Percentiles rank a stretch among this genome's conserved stretches.
These are phyloP conservation scores for Fusarium solani-melongenae DNA, from an alignment of 2,329 filamentous ascomycete genomes.

Conservation along the genomic window DNA sequence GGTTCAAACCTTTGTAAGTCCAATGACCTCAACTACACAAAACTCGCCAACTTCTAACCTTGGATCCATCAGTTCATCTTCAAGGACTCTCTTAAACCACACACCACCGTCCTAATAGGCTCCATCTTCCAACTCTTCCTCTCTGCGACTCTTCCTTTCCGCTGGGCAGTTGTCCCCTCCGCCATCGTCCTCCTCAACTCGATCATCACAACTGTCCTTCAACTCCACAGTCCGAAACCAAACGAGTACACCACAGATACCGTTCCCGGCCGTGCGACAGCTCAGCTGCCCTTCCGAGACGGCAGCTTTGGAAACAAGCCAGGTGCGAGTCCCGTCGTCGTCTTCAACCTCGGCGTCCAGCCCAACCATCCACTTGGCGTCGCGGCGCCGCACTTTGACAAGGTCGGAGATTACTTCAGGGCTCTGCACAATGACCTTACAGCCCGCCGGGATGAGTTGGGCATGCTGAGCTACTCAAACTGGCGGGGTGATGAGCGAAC, in stretches of 20 bases:
- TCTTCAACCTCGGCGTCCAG: constrained; percentile 59
- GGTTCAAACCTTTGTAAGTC: constrained; percentile 34
- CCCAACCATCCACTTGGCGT: constrained; percentile 62
- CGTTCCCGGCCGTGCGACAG: constrained; percentile 48
- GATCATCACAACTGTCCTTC: constrained; percentile 44
- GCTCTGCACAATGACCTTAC: constrained; percentile 52
- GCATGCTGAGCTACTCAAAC: constrained; percentile 57
- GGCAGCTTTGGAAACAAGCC: constrained; percentile 45
- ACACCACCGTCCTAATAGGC: constrained; percentile 48
- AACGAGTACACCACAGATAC: constrained; percentile 41
- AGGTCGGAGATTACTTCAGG: constrained; percentile 52
- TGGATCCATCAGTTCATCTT: constrained; percentile 25
- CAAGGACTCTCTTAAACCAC: constrained; percentile 50
- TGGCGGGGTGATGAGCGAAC: constrained; percentile 54
- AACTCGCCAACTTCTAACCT: not conserved
- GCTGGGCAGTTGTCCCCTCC: constrained; percentile 50
- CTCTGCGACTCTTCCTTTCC: constrained; percentile 47
- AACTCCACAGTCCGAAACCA: constrained; percentile 27
- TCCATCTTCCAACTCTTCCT: constrained; percentile 50
- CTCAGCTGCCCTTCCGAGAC: constrained; percentile 47
- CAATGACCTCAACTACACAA: not conserved
- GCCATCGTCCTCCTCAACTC: constrained; percentile 45
- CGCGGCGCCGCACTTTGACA: constrained; percentile 56
- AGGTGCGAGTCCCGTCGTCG: constrained; percentile 48
- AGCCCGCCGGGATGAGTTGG: constrained; percentile 54